Conservation (phyloP, 805 yeast species). For the Wickerhamiella occidentalis region DNA sequence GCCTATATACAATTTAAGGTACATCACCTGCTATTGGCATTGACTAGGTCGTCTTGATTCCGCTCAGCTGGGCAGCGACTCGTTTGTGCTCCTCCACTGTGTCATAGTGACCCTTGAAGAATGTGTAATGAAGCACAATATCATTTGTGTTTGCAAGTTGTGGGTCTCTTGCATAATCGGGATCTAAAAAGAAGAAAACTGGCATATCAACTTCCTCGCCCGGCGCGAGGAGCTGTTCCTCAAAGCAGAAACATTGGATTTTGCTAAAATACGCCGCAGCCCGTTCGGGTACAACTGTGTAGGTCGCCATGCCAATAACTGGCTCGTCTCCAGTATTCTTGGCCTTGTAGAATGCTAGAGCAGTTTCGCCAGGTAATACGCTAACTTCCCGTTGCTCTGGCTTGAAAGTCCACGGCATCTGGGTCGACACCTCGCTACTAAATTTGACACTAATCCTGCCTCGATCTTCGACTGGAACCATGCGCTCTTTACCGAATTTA, state of each 20-base stretch:
- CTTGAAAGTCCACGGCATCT: conserved; percentile 86
- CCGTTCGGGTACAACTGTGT: conserved; percentile 90
- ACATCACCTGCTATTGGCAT: too few species aligned
- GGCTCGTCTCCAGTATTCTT: conserved; percentile 75
- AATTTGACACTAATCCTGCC: conserved; percentile 73
- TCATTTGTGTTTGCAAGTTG: conserved; percentile 83
- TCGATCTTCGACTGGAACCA: conserved; percentile 77
- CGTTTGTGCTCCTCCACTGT: conserved; percentile 14
- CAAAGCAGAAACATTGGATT: conserved; percentile 96
- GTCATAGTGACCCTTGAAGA: conserved; percentile 41
- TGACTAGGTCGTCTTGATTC: conserved; percentile 6
- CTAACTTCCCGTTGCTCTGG: conserved; percentile 92
- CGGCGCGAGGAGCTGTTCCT: conserved; percentile 84
- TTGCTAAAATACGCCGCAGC: conserved; percentile 94
- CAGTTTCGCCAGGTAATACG: conserved; percentile 95
- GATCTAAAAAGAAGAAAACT: conserved; percentile 90
- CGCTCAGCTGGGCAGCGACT: conserved; percentile 15
- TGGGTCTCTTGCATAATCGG: conserved; percentile 89
- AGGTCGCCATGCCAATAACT: conserved; percentile 97
- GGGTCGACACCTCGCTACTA: conserved; percentile 82
- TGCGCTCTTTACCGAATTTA: conserved; percentile 72
- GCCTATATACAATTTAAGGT: too few species aligned
- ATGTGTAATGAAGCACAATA: conserved; percentile 81
- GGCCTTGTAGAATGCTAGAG: conserved; percentile 89
- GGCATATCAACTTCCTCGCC: conserved; percentile 99